Conservation (phyloP, 2,329 filamentous ascomycete species). For the Talaromyces sp. region DNA sequence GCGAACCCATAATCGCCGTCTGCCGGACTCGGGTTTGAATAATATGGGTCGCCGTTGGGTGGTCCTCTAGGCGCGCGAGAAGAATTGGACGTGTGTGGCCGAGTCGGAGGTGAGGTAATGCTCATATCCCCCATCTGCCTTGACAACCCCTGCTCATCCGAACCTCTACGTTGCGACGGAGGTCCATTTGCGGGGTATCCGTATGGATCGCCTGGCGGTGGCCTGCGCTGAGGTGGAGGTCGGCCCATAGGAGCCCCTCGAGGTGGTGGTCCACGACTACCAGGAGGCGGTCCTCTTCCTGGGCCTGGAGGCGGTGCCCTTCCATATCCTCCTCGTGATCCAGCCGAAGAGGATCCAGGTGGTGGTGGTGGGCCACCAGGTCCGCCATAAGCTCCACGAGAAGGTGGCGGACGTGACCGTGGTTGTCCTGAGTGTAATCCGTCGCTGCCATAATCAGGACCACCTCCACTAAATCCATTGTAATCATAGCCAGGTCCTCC, state of each 20-base stretch:
- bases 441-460: constrained; percentile 6
- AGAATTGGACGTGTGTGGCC: constrained; percentile 38
- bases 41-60: constrained; percentile 19
- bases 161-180: constrained; percentile 30
- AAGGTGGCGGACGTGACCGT: constrained; percentile 11
- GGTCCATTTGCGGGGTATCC: constrained; percentile 23
- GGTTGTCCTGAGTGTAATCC: constrained; percentile 4
- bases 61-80: constrained; percentile 27
- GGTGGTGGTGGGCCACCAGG: constrained; percentile 5
- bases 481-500: constrained; percentile 24
- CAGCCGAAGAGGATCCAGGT: background rate
- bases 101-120: constrained; percentile 24
- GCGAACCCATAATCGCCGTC: constrained; percentile 9
- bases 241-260: constrained; percentile 19
- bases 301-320: constrained; percentile 8
- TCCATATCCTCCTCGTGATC: constrained; percentile 3
- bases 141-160: constrained; percentile 31
- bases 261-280: constrained; percentile 12
- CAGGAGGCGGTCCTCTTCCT: constrained; percentile 14
- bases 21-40: background rate
- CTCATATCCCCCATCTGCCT: constrained; percentile 38
- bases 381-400: constrained; percentile 7
- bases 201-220: constrained; percentile 31
- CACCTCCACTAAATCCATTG: constrained; percentile 15
- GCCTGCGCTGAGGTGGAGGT: constrained; percentile 27